These are phyloP conservation scores for Trifolium subterraneum DNA, from an alignment of 306 rosid species.

Conservation along the genomic window DNA sequence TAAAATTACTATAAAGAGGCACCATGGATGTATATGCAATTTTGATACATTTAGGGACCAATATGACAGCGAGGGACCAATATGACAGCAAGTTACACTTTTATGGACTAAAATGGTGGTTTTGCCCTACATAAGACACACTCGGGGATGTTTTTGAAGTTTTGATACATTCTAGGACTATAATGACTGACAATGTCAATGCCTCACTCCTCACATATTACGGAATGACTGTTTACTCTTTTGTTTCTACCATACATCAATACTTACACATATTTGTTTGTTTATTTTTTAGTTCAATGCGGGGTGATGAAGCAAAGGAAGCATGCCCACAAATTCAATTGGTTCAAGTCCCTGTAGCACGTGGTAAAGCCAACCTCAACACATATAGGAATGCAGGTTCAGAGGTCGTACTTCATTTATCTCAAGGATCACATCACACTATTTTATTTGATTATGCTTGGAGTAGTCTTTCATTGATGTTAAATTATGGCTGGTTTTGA, in stretches of 20 bases:
- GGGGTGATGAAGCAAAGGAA: slow-evolving; percentile 90
- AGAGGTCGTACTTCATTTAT: slow-evolving; percentile 58
- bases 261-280: not conserved
- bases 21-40: too few species aligned
- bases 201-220: not conserved
- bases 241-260: not conserved
- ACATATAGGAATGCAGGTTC: slow-evolving; percentile 83
- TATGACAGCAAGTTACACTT: too few species aligned
- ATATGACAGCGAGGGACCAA: too few species aligned
- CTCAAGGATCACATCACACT: not conserved
- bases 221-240: not conserved
- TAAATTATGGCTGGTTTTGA: slow-evolving; percentile 18
- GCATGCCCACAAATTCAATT: slow-evolving; percentile 83
- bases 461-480: not conserved
- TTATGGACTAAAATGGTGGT: too few species aligned
- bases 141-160: not conserved
- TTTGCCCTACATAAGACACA: not conserved
- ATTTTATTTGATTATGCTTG: not conserved
- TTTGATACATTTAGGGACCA: too few species aligned
- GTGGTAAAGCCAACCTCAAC: slow-evolving; percentile 92
- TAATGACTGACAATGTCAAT: not conserved
- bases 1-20: too few species aligned
- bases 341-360: slow-evolving; percentile 90
- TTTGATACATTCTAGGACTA: not conserved
- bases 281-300: slow-evolving; percentile 74